phyloP scores from a whole-genome alignment of 805 yeast species.

The Wickerhamomyces strasburgensis region DNA sequence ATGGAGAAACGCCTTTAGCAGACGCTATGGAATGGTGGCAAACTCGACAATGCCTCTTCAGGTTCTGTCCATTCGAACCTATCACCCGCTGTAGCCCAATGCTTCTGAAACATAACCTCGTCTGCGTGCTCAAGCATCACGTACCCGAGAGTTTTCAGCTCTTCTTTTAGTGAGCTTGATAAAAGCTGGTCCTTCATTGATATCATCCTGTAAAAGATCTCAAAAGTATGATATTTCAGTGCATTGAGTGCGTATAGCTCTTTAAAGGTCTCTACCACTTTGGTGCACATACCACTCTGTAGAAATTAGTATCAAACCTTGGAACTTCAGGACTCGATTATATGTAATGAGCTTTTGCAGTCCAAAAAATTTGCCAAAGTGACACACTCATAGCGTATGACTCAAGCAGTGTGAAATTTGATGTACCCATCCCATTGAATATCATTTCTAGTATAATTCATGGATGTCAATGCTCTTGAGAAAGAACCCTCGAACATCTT shows the following conservation, averaged over 20 bases:
- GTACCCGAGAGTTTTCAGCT: conserved; percentile 3
- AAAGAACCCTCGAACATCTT: not conserved
- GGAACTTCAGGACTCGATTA: not conserved
- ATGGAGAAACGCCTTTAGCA: no score
- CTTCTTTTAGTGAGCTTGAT: not conserved
- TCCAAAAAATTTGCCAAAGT: not conserved
- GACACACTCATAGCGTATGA: not conserved
- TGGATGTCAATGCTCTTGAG: no score
- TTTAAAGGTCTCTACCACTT: conserved; percentile 3
- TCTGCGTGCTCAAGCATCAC: conserved; percentile 1
- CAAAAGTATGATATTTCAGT: conserved; percentile 5
- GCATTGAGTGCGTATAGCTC: conserved; percentile 7
- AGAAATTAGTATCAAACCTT: not conserved
- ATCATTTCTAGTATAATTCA: not conserved
- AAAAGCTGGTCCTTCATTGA: no score
- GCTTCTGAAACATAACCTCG: conserved; percentile 7
- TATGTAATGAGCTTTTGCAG: not conserved
- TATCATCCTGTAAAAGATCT: conserved; percentile 1
- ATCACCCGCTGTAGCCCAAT: conserved; percentile 8
- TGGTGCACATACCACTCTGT: conserved; percentile 1
- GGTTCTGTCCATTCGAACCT: conserved; percentile 14
- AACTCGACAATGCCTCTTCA: conserved; percentile 12
- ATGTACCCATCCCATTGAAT: not conserved
- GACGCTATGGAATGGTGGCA: no score
- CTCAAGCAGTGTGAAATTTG: not conserved